phyloP scores from a whole-genome alignment of 2,329 filamentous ascomycete species.

The Colletotrichum noveboracense region DNA sequence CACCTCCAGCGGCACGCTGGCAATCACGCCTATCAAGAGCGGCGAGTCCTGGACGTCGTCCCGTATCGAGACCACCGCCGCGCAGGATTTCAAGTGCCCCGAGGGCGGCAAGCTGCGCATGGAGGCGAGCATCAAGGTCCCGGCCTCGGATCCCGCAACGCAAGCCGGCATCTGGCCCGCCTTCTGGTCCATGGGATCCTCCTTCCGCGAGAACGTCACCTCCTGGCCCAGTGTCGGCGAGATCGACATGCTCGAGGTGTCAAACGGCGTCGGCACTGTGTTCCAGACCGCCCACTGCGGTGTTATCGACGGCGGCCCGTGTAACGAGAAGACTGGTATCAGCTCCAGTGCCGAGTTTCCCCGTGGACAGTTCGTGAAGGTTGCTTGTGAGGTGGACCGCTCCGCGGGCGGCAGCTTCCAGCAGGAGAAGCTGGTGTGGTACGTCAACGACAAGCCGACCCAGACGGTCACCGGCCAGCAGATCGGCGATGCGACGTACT shows the following conservation, averaged over 20 bases:
- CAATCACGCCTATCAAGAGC: conserved; percentile 30
- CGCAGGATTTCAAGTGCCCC: conserved; percentile 38
- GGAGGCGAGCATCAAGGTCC: conserved; percentile 43
- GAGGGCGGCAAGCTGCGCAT: conserved; percentile 39
- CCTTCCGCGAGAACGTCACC: conserved; percentile 40
- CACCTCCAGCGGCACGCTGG: conserved; percentile 28
- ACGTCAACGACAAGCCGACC: conserved; percentile 32
- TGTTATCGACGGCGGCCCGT: conserved; percentile 40
- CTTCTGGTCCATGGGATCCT: conserved; percentile 49
- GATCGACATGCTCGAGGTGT: conserved; percentile 49
- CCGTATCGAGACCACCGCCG: conserved; percentile 44
- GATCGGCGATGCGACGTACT: conserved; percentile 31
- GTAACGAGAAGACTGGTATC: conserved; percentile 44
- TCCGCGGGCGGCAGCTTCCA: conserved; percentile 25
- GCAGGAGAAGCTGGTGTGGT: conserved; percentile 39
- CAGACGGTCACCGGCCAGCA: conserved; percentile 31
- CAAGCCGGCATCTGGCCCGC: conserved; percentile 51
- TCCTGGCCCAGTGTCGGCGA: conserved; percentile 49
- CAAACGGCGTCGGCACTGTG: conserved; percentile 40
- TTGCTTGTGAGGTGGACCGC: conserved; percentile 38
- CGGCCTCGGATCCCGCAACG: conserved; percentile 25
- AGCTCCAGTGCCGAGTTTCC: conserved; percentile 24
- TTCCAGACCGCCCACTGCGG: conserved; percentile 50
- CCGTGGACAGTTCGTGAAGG: conserved; percentile 36
- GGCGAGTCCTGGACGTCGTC: conserved; percentile 46